A percentile compares a stretch with the other conserved stretches of the same genome.
These are phyloP conservation scores for Coemansia sp. DNA, from an alignment of 192 early-diverging fungal genomes.

Conservation along the genomic window DNA sequence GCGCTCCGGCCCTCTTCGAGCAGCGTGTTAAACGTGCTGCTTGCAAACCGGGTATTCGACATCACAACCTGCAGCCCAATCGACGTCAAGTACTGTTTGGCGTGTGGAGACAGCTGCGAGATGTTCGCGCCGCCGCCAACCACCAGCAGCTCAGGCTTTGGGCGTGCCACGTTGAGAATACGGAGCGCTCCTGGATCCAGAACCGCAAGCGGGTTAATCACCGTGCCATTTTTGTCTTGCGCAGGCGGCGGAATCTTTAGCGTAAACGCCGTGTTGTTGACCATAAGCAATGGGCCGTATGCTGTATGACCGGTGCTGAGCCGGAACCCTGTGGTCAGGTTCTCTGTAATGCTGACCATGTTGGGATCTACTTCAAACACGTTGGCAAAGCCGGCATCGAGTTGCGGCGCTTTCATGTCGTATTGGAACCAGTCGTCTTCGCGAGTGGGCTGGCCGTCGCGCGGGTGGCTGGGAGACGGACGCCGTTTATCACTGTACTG, in stretches of 20 bases:
- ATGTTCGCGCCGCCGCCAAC: constrained; percentile 45
- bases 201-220: constrained; percentile 25
- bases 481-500: background rate
- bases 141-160: constrained; percentile 49
- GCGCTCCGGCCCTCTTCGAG: constrained; percentile 46
- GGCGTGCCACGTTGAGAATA: constrained; percentile 34
- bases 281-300: constrained; percentile 43
- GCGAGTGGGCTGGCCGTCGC: background rate
- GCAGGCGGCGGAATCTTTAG: constrained; percentile 47
- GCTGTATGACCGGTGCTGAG: constrained; percentile 30
- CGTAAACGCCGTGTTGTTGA: constrained; percentile 50
- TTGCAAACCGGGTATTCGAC: constrained; percentile 36
- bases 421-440: constrained; percentile 19
- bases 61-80: constrained; percentile 48
- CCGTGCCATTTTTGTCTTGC: constrained; percentile 13
- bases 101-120: constrained; percentile 17
- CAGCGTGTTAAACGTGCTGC: constrained; percentile 42
- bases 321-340: constrained; percentile 40
- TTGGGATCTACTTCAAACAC: constrained; percentile 38
- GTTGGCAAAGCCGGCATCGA: constrained; percentile 50
- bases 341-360: constrained; percentile 28
- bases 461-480: background rate
- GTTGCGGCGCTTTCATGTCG: constrained; percentile 52
- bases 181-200: constrained; percentile 25
- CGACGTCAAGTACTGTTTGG: constrained; percentile 37